These are phyloP conservation scores for Mucor indicus DNA, from an alignment of 371 early-diverging fungal species.

Conservation along the genomic window DNA sequence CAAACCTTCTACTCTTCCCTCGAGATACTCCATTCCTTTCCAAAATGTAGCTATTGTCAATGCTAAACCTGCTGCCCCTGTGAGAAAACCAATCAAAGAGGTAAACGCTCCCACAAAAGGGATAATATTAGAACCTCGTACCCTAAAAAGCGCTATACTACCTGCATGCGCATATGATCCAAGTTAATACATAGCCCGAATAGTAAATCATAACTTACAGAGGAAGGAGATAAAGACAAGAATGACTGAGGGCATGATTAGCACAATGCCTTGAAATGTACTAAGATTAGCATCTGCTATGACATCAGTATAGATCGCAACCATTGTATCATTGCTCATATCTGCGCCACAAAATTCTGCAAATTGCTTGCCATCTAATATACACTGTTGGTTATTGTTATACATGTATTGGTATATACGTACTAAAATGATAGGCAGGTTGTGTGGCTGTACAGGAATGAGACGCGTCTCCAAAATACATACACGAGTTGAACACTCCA, in stretches of 20 bases:
- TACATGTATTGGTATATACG: too few relatives aligned
- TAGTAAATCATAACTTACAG: too few relatives aligned
- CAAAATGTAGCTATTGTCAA: constrained; percentile 24
- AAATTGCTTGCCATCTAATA: too few relatives aligned
- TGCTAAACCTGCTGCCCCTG: constrained; percentile 24
- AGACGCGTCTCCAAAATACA: constrained; percentile 13
- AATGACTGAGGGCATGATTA: constrained; percentile 28
- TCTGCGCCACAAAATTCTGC: constrained; percentile 14
- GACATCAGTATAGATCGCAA: not conserved
- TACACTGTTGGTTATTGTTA: not conserved
- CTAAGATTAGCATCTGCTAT: not conserved
- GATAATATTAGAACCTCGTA: constrained; percentile 18
- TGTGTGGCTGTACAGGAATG: constrained; percentile 18
- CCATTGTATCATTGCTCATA: not conserved
- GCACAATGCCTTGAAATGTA: constrained; percentile 18
- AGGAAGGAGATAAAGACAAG: constrained; percentile 27
- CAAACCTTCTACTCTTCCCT: constrained; percentile 15
- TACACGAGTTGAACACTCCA: constrained; percentile 33
- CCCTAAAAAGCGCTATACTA: constrained; percentile 9
- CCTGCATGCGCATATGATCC: too few relatives aligned
- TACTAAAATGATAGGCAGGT: constrained; percentile 26
- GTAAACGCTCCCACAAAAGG: constrained; percentile 25
- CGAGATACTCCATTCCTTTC: constrained; percentile 20
- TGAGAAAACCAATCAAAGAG: constrained; percentile 16
- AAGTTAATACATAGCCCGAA: too few relatives aligned